These are phyloP conservation scores for Apiospora rasikravindrae DNA, from an alignment of 2,329 filamentous ascomycete genomes.

Conservation along the genomic window DNA sequence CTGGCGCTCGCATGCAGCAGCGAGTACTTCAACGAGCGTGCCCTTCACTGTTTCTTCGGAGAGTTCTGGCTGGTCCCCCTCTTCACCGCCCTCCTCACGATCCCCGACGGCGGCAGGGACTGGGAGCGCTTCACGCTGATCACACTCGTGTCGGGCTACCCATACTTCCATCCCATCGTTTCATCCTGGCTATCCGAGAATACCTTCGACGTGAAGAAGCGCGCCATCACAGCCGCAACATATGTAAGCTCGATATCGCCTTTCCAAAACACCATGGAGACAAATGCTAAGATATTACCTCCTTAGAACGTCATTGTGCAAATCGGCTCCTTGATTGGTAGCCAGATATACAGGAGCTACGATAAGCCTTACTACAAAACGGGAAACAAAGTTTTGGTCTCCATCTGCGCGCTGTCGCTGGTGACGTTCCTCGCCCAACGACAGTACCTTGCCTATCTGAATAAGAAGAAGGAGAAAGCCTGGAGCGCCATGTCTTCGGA, in stretches of 20 bases:
- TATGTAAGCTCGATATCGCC: constrained; percentile 34
- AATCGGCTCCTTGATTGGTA: constrained; percentile 48
- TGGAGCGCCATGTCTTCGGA: constrained; percentile 53
- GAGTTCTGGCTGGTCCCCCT: constrained; percentile 59
- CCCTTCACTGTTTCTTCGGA: constrained; percentile 57
- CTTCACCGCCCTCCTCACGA: constrained; percentile 54
- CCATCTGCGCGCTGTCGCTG: constrained; percentile 54
- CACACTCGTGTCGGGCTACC: constrained; percentile 59
- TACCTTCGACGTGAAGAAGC: constrained; percentile 55
- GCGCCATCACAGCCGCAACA: constrained; percentile 52
- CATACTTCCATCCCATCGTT: constrained; percentile 63
- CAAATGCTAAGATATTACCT: neutral
- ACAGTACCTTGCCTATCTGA: constrained; percentile 48
- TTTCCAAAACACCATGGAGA: neutral
- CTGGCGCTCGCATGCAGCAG: constrained; percentile 58
- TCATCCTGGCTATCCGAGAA: constrained; percentile 57
- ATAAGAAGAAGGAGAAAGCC: constrained; percentile 52
- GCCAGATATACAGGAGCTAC: constrained; percentile 55
- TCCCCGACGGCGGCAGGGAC: constrained; percentile 52
- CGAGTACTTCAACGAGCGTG: constrained; percentile 59
- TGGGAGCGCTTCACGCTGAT: constrained; percentile 59
- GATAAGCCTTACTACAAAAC: constrained; percentile 62
- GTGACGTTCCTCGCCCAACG: constrained; percentile 56
- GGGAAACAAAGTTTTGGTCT: constrained; percentile 63
- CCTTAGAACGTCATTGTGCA: constrained; percentile 50